Conservation (phyloP, 164 flowering plant genomes). For the Kalanchoe fedtschenkoi region DNA sequence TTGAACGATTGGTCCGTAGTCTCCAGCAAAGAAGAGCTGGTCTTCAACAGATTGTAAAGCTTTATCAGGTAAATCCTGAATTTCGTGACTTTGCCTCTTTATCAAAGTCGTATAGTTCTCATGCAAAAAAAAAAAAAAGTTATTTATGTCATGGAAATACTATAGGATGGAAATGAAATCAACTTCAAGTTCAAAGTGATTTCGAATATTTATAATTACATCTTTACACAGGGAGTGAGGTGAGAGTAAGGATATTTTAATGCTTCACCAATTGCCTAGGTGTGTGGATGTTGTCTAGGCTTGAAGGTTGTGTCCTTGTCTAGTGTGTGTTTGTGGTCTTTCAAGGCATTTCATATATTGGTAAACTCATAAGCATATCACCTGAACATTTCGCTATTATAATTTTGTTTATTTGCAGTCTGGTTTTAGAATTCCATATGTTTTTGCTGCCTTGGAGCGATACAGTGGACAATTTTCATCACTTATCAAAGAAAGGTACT, state of each 20-base stretch:
- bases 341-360: background rate
- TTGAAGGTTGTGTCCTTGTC: background rate
- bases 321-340: background rate
- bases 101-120: background rate
- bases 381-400: background rate
- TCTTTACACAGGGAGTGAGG: background rate
- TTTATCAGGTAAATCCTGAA: slow-evolving; percentile 62
- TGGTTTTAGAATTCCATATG: slow-evolving; percentile 74
- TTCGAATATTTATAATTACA: too few species aligned
- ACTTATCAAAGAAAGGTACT: slow-evolving; percentile 57
- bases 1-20: slow-evolving; percentile 54
- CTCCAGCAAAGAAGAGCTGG: slow-evolving; percentile 70
- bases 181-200: background rate
- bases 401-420: slow-evolving; percentile 49
- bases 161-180: background rate
- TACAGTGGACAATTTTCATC: slow-evolving; percentile 75
- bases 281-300: background rate
- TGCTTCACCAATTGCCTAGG: background rate
- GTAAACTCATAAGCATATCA: too few species aligned
- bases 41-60: slow-evolving; percentile 77
- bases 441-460: slow-evolving; percentile 51
- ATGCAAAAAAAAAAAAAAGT: too few species aligned
- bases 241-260: background rate
- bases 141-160: background rate
- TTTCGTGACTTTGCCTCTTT: background rate